Percentiles rank a stretch among this genome's conserved stretches.
phyloP scores from a whole-genome alignment of 768 basidiomycete genomes.

The button mushroom (Agaricus bisporus) region DNA sequence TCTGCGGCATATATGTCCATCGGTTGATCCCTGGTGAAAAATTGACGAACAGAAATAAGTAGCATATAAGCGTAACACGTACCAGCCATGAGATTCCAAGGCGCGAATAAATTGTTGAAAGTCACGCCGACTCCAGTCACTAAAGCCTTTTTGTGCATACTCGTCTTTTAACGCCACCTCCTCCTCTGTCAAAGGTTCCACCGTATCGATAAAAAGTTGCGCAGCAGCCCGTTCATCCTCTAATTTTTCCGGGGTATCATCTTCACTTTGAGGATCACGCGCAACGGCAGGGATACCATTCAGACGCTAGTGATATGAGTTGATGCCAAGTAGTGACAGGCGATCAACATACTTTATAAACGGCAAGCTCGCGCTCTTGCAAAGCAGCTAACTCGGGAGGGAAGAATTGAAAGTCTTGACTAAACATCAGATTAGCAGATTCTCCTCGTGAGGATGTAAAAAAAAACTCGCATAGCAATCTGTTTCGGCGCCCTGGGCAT shows the following conservation, averaged over 20 bases:
- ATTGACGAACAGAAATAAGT: background rate
- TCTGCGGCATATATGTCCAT: constrained; percentile 71
- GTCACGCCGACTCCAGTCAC: constrained; percentile 88
- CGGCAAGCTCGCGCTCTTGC: constrained; percentile 83
- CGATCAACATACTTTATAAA: constrained; percentile 53
- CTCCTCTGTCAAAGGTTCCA: constrained; percentile 87
- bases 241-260: constrained; percentile 77
- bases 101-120: constrained; percentile 88
- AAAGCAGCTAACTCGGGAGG: constrained; percentile 71
- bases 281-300: constrained; percentile 62
- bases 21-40: constrained; percentile 47
- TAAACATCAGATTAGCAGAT: constrained; percentile 21
- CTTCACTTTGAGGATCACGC: constrained; percentile 61
- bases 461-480: constrained; percentile 59
- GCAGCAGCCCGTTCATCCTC: constrained; percentile 76
- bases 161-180: constrained; percentile 79
- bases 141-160: constrained; percentile 73
- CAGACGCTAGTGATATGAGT: constrained; percentile 36
- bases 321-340: background rate
- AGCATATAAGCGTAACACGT: constrained; percentile 16
- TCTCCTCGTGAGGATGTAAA: background rate
- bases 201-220: constrained; percentile 89
- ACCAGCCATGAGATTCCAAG: constrained; percentile 69
- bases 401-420: constrained; percentile 97
- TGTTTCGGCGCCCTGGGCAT: constrained; percentile 85